Percentiles rank a stretch among this genome's conserved stretches.
phyloP scores from a whole-genome alignment of 768 basidiomycete genomes.

The Suillus tomentosus region DNA sequence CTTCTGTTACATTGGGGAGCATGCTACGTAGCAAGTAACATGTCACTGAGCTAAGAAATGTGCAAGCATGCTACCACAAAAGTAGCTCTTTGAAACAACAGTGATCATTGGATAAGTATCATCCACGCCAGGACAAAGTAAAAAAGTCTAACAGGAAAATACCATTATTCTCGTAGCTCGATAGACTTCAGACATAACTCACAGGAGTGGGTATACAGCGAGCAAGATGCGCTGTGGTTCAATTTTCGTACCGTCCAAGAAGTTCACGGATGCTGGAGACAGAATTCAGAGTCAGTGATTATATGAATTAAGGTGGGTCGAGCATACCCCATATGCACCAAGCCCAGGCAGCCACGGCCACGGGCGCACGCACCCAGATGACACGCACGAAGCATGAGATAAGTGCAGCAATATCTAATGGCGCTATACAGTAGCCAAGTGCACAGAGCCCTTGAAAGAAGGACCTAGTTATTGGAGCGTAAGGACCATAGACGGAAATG shows the following conservation, averaged over 20 bases:
- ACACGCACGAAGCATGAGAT: conserved; percentile 82
- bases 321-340: conserved; percentile 97
- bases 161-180: conserved; percentile 7
- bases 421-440: conserved; percentile 93
- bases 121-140: conserved; percentile 97
- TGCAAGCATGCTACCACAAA: background rate
- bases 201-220: conserved; percentile 96
- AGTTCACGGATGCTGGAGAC: conserved; percentile 82
- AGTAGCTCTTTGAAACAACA: background rate
- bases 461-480: conserved; percentile 48
- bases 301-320: background rate
- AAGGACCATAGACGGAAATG: background rate
- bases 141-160: conserved; percentile 59
- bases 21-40: background rate
- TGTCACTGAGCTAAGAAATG: background rate
- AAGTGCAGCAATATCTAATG: conserved; percentile 87
- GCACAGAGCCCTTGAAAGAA: conserved; percentile 98
- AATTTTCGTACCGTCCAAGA: conserved; percentile 93
- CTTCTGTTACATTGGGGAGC: background rate
- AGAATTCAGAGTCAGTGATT: conserved; percentile 9
- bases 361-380: conserved; percentile 85
- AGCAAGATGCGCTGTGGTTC: conserved; percentile 87
- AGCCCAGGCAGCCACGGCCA: conserved; percentile 85
- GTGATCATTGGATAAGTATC: conserved; percentile 82
- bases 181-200: conserved; percentile 32